phyloP scores from a whole-genome alignment of 2,329 filamentous ascomycete genomes.

The Ceratocystis eucalypticola region DNA sequence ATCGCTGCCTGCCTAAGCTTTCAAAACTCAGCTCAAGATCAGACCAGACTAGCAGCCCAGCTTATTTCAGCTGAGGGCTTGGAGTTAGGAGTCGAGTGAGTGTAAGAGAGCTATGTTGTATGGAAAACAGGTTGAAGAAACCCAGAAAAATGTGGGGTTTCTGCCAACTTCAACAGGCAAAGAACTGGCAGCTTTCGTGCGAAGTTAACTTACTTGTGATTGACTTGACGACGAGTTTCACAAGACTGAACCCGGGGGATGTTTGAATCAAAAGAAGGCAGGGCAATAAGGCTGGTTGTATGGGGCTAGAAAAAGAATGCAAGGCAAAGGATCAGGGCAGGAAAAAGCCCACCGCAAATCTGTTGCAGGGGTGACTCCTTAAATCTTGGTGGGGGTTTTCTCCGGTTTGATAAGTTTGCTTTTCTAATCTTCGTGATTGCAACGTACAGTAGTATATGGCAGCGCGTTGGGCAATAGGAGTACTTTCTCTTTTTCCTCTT shows the following conservation, averaged over 20 bases:
- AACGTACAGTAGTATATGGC: too few relatives aligned
- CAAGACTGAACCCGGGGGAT: neutral
- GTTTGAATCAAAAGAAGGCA: neutral
- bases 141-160: neutral
- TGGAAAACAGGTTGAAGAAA: neutral
- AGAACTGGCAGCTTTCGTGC: too few relatives aligned
- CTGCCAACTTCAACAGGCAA: neutral
- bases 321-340: constrained; percentile 1
- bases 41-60: neutral
- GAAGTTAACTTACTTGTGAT: too few relatives aligned
- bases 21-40: neutral
- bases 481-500: too few relatives aligned
- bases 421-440: too few relatives aligned
- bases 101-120: too few relatives aligned
- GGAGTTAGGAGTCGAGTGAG: neutral
- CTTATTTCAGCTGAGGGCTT: neutral
- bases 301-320: neutral
- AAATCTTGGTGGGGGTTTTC: neutral
- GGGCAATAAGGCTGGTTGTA: neutral
- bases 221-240: too few relatives aligned
- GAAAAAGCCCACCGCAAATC: neutral
- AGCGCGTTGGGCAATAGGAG: too few relatives aligned
- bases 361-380: neutral
- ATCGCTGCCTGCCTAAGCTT: neutral
- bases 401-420: neutral